Conservation (phyloP, 352 stramenopile species). For the Pythium coloratum region DNA sequence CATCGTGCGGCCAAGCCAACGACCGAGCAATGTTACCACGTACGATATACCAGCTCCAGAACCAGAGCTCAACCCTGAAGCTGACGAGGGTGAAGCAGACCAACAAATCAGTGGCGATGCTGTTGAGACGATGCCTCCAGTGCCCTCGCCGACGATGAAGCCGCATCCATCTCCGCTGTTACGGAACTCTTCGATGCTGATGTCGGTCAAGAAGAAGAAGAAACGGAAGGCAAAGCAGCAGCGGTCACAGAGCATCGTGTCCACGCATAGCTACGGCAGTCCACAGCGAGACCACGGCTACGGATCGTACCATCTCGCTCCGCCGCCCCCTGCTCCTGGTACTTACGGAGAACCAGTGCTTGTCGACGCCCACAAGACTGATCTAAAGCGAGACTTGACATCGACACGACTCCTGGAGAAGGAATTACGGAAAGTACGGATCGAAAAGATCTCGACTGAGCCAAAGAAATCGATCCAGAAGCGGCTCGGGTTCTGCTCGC, state of each 20-base stretch:
- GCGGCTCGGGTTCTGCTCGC: conserved; percentile 28
- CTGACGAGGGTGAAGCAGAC: not conserved
- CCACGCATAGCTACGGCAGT: conserved; percentile 6
- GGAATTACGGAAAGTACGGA: conserved; percentile 49
- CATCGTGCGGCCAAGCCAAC: conserved; percentile 55
- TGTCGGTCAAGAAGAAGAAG: conserved; percentile 31
- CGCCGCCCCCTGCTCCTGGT: conserved; percentile 19
- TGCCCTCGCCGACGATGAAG: not conserved
- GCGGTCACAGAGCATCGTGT: conserved; percentile 11
- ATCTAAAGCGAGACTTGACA: conserved; percentile 50
- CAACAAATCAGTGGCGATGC: not conserved
- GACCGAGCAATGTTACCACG: conserved; percentile 19
- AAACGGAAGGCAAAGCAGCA: conserved; percentile 18
- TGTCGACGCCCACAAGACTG: conserved; percentile 36
- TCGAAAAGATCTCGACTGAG: conserved; percentile 38
- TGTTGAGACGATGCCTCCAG: not conserved
- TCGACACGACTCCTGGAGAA: conserved; percentile 46
- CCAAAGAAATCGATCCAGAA: conserved; percentile 22
- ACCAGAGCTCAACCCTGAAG: not conserved
- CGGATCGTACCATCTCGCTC: not conserved
- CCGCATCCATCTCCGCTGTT: not conserved
- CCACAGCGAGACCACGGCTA: conserved; percentile 8
- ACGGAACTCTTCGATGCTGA: conserved; percentile 1
- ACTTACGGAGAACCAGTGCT: conserved; percentile 45
- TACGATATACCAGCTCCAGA: not conserved